Conservation (phyloP, 169 alveolate species). For the Babesia bovis region DNA sequence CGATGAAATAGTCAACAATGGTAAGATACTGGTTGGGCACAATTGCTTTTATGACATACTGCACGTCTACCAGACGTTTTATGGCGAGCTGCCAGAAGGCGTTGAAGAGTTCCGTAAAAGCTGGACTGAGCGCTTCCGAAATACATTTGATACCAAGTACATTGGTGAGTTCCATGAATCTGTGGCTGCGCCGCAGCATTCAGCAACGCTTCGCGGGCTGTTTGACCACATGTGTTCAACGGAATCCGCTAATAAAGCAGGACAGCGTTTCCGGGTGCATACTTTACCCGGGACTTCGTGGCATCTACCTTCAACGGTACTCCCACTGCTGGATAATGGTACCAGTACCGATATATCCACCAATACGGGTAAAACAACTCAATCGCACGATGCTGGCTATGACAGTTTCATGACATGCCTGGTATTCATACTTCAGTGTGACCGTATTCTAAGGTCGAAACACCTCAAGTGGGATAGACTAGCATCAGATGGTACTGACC, state of each 20-base stretch:
- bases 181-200: constrained; percentile 70
- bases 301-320: constrained; percentile 20
- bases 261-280: constrained; percentile 2
- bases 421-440: constrained; percentile 78
- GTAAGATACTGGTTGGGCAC: constrained; percentile 83
- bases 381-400: constrained; percentile 83
- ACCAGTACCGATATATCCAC: not conserved
- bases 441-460: constrained; percentile 54
- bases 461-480: not conserved
- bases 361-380: not conserved
- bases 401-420: constrained; percentile 85
- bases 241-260: not conserved
- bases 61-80: constrained; percentile 84
- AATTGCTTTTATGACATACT: constrained; percentile 85
- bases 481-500: not conserved
- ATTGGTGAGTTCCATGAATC: constrained; percentile 79
- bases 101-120: constrained; percentile 76
- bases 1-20: constrained; percentile 72
- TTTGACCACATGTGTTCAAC: constrained; percentile 56
- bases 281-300: constrained; percentile 44
- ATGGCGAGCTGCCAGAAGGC: constrained; percentile 79
- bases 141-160: constrained; percentile 82
- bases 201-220: constrained; percentile 81
- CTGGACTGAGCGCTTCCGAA: constrained; percentile 78
- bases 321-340: constrained; percentile 3